phyloP scores from a whole-genome alignment of 2,329 filamentous ascomycete genomes.

The Aspergillus pseudoviridinutans region DNA sequence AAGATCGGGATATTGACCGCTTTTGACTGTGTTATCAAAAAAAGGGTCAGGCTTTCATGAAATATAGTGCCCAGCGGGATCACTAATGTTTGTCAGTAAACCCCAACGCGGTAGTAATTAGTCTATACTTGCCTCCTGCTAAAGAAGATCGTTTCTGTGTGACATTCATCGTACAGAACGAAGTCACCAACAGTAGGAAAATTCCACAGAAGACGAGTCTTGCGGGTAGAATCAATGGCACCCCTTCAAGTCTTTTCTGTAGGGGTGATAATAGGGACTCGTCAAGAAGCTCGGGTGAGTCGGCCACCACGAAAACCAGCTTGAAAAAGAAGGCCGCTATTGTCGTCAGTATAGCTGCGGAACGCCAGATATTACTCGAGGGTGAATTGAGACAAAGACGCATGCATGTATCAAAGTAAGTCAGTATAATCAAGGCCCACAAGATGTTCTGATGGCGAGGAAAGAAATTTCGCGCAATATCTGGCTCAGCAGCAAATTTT shows the following conservation, averaged over 20 bases:
- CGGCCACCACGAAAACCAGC: conserved; percentile 77
- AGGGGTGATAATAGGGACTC: conserved; percentile 31
- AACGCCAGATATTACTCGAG: conserved; percentile 18
- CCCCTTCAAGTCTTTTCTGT: conserved; percentile 35
- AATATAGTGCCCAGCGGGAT: conserved; percentile 19
- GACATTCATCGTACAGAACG: conserved; percentile 15
- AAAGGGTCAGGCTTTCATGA: conserved; percentile 69
- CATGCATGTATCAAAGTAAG: conserved; percentile 61
- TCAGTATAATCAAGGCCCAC: conserved; percentile 67
- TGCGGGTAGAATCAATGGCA: conserved; percentile 48
- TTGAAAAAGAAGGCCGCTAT: conserved; percentile 75
- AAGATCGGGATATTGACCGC: conserved; percentile 82
- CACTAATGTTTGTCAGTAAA: conserved; percentile 11
- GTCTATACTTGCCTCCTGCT: conserved; percentile 15
- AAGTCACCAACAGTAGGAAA: conserved; percentile 27
- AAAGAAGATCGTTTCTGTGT: neutral
- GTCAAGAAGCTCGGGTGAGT: conserved; percentile 75
- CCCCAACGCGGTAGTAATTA: neutral
- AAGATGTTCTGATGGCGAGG: conserved; percentile 61
- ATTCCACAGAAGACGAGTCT: conserved; percentile 49
- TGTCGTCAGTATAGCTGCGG: conserved; percentile 41
- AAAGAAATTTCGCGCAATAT: conserved; percentile 73
- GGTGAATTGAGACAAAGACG: conserved; percentile 37
- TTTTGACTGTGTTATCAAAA: conserved; percentile 83
- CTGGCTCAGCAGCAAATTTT: conserved; percentile 86